Conservation (phyloP, 441 rosid species). For the Adansonia gregorii region DNA sequence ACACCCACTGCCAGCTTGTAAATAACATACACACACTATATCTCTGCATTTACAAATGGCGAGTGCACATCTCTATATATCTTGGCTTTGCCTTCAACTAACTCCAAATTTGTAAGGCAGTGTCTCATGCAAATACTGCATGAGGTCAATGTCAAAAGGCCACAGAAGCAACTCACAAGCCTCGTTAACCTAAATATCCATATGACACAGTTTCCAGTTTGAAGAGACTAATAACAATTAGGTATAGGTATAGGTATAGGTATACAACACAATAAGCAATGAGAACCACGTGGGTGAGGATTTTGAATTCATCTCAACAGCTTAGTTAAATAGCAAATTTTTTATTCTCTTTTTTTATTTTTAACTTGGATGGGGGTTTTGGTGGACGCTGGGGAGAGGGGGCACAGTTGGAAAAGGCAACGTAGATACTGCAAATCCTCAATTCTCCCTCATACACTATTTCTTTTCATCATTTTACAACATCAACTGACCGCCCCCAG, state of each 20-base stretch:
- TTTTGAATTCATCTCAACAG: not conserved
- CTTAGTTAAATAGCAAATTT: not conserved
- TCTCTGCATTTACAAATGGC: not conserved
- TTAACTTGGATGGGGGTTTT: not conserved
- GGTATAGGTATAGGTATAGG: not conserved
- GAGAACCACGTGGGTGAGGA: not conserved
- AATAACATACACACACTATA: not conserved
- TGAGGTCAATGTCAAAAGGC: not conserved
- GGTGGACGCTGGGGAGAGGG: not conserved
- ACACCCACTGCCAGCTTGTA: not conserved
- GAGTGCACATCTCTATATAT: not conserved
- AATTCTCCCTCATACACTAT: not conserved
- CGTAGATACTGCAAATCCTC: not conserved
- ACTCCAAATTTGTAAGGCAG: not conserved
- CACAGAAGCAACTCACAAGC: not conserved
- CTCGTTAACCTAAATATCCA: not conserved
- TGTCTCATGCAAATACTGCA: not conserved
- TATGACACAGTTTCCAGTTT: not conserved
- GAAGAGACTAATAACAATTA: not conserved
- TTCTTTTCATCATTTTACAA: slow-evolving; percentile 7
- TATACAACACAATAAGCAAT: not conserved
- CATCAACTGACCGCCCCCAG: not conserved
- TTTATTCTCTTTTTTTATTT: not conserved
- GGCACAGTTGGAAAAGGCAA: not conserved
- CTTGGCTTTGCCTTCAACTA: not conserved